Evolutionary conservation across 1,284 basidiomycete genomes (phyloP), one percentile per base, ranked within the genome.

Genomic region (Puccinia polysora): DNA sequence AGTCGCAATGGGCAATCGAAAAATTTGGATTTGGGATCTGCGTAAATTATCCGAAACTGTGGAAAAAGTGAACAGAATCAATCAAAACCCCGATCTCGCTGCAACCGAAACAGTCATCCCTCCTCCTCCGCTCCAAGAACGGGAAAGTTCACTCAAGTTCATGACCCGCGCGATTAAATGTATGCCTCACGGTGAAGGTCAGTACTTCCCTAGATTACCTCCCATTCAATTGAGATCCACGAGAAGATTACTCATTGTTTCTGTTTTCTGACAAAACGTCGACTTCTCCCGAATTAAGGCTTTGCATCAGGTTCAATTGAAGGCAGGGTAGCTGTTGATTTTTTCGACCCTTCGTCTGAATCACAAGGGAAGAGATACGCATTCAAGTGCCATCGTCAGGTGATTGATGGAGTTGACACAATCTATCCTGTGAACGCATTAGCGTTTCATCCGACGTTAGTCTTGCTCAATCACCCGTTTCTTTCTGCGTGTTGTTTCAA

Each of bases 401-500:
- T 89, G 1, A 87, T 93, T 64, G 88, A 91, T 59, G 90, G 89
- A 43, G 88, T 90, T n/a, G 96, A 99, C 79, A 90, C 93, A 75
- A 93, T 97, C n/a, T 98, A 92, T 86, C 93, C 95, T 0, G 94
- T 98, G 75, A 96, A 97, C 78, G 86, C 89, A 0, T 84, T 99
- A 36, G 91, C 91, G 0, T 98, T 97, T 82, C 92, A 97, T 77
- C 92, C 95, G 0, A 82, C 85, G 85, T 92, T 78, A 75, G 87
- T 79, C 28, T 60, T 70, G 64, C 55, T 47, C 73, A 74, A 25
- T 43, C 25, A 40, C 18, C 30, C 18, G 56, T 18, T n/a, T 18
- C 10, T 32, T 64, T 7, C 50, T 30, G 14, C 34, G 20, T 38
- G 28, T 23, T n/a, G 43, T 10, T 45, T 10, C 10, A 45, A 45